phyloP scores from a whole-genome alignment of 2,329 filamentous ascomycete genomes.

The Dothistroma septosporum region DNA sequence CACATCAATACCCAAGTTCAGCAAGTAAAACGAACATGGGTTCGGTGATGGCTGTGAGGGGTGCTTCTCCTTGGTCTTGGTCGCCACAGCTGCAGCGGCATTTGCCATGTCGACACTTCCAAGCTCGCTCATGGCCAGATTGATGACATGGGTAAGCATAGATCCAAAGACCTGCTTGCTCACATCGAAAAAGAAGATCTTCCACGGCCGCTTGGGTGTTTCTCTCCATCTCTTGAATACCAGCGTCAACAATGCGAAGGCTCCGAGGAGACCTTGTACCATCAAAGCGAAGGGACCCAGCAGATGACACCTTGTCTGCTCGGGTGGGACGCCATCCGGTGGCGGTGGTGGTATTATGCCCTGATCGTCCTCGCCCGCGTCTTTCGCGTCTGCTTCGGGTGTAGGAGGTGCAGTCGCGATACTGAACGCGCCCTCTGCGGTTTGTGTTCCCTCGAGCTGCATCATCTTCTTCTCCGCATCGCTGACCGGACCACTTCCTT shows the following conservation, averaged over 20 bases:
- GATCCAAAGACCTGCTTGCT: slow-evolving; percentile 97
- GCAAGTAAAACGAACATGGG: slow-evolving; percentile 91
- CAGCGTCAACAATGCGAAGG: slow-evolving; percentile 74
- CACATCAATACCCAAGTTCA: slow-evolving; percentile 94
- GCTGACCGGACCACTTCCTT: slow-evolving; percentile 34
- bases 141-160: slow-evolving; percentile 83
- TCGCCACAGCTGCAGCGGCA: slow-evolving; percentile 40
- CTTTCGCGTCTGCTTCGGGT: slow-evolving; percentile 9
- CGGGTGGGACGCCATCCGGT: slow-evolving; percentile 13
- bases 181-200: slow-evolving; percentile 97
- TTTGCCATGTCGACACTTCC: slow-evolving; percentile 74
- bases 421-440: slow-evolving; percentile 18
- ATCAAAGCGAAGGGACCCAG: slow-evolving; percentile 87
- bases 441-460: slow-evolving; percentile 4
- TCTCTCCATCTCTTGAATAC: slow-evolving; percentile 94
- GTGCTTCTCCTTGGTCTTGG: slow-evolving; percentile 35
- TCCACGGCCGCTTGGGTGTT: slow-evolving; percentile 82
- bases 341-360: neutral
- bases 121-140: slow-evolving; percentile 94
- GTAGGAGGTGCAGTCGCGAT: slow-evolving; percentile 28
- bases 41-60: slow-evolving; percentile 66
- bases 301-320: slow-evolving; percentile 72
- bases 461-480: slow-evolving; percentile 1
- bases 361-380: slow-evolving; percentile 11
- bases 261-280: slow-evolving; percentile 81